Base-by-base conservation (phyloP, 2,329 filamentous ascomycete species). In the Sporothrix brunneoviolacea region DNA sequence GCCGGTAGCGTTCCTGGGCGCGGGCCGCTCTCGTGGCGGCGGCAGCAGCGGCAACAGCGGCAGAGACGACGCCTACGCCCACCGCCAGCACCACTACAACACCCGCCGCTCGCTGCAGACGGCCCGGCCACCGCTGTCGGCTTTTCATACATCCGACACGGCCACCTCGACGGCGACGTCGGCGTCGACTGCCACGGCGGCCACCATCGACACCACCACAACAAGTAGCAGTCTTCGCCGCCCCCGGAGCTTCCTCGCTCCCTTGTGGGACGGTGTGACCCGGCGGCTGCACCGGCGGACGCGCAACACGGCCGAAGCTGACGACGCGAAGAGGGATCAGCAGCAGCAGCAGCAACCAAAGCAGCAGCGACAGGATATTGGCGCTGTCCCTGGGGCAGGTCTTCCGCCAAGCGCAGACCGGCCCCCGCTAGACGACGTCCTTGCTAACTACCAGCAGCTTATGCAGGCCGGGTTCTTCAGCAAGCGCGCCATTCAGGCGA, bases 1-100 rank as follows among this genome's bases (percentile, higher is more conserved):
- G 24, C 87, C 87, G 0, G 74, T 77, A 39, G 75, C 80, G 36
- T 90, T 86, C 64, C 73, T 86, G 37, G 54, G 53, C 12, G 40
- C 21, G 2, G 63, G 33, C 12, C 35, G 44, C 16, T 47, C 44
- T n/a, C 44, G 44, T 39, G 30, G 28, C 10, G 19, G 35, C 19
- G 10, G 22, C 39, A 21, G 13, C 27, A 12, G 45, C 45, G 8
- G 47, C 44, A 4, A 21, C 37, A 45, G 21, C 39, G 42, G 19
- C 50, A 21, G 16, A 8, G 44, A 47, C 16, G 43, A 47, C 3
- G 13, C 37, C 18, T 35, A 22, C 32, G 45, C 37, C 6, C 37
- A 48, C 38, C 28, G 16, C 33, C 27, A 45, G 32, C 35, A 39
- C 52, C 37, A 45, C 41, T 50, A 42, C 51, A 49, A 39, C 50